phyloP scores from a whole-genome alignment of 306 rosid species.

The Phaseolus lunatus region DNA sequence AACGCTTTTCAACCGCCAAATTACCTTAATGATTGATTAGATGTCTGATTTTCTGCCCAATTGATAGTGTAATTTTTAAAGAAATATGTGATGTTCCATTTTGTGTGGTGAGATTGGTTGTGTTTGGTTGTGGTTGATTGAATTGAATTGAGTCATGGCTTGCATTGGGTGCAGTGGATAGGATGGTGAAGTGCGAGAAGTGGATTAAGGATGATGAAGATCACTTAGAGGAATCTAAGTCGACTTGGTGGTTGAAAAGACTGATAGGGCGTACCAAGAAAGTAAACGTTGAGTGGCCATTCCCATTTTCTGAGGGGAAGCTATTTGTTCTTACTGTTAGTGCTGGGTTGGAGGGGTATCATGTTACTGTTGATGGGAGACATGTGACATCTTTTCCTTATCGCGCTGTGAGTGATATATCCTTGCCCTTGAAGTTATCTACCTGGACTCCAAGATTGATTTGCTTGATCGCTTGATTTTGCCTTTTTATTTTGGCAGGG shows the following conservation, averaged over 20 bases:
- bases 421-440: neutral
- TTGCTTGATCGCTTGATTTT: constrained; percentile 26
- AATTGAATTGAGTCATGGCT: constrained; percentile 43
- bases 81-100: neutral
- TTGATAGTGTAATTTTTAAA: neutral
- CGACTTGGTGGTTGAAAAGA: constrained; percentile 83
- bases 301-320: constrained; percentile 72
- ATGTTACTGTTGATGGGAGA: constrained; percentile 81
- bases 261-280: constrained; percentile 70
- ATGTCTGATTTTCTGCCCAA: neutral
- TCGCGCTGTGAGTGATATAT: constrained; percentile 73
- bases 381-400: constrained; percentile 83
- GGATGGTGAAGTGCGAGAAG: constrained; percentile 84
- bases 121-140: constrained; percentile 6
- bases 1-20: neutral
- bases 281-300: constrained; percentile 83
- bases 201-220: constrained; percentile 74
- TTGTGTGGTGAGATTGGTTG: neutral
- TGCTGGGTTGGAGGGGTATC: constrained; percentile 94
- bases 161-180: constrained; percentile 73
- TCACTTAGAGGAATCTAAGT: constrained; percentile 62
- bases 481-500: constrained; percentile 60
- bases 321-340: constrained; percentile 84
- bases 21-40: neutral
- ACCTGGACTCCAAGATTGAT: constrained; percentile 7